phyloP scores from a whole-genome alignment of 805 yeast species.

The Candida suzukii region DNA sequence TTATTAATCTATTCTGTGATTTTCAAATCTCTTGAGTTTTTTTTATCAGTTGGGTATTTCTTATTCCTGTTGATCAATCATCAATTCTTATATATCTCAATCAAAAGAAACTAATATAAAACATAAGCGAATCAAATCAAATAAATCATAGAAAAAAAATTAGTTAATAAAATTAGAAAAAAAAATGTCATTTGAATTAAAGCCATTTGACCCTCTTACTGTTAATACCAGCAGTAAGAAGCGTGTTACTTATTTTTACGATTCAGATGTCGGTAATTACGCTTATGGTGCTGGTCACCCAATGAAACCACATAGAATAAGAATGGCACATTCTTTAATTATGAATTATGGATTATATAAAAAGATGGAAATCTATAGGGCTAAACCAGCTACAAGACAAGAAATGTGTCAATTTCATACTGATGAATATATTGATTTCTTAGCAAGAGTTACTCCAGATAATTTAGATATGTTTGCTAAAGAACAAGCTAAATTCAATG shows the following conservation, averaged over 20 bases:
- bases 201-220: conserved; percentile 58
- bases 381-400: conserved; percentile 95
- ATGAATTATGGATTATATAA: conserved; percentile 96
- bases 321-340: conserved; percentile 96
- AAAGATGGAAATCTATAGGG: conserved; percentile 95
- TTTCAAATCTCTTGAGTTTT: too few species aligned
- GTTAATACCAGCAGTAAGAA: conserved; percentile 49
- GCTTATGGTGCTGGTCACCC: conserved; percentile 99
- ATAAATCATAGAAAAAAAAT: too few species aligned
- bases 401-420: conserved; percentile 99
- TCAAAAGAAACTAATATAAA: too few species aligned
- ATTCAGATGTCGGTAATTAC: conserved; percentile 93
- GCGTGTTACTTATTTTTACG: conserved; percentile 74
- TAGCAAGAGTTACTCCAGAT: conserved; percentile 87
- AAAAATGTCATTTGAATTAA: conserved; percentile 38
- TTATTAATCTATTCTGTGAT: too few species aligned
- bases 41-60: too few species aligned
- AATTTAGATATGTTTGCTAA: conserved; percentile 80
- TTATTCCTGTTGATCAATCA: too few species aligned
- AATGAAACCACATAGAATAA: conserved; percentile 97
- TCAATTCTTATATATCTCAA: too few species aligned
- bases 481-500: conserved; percentile 88
- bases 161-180: too few species aligned
- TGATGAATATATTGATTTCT: conserved; percentile 92
- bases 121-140: too few species aligned